phyloP scores from a whole-genome alignment of 2,329 filamentous ascomycete species.

The Ascochyta clinopodiicola region DNA sequence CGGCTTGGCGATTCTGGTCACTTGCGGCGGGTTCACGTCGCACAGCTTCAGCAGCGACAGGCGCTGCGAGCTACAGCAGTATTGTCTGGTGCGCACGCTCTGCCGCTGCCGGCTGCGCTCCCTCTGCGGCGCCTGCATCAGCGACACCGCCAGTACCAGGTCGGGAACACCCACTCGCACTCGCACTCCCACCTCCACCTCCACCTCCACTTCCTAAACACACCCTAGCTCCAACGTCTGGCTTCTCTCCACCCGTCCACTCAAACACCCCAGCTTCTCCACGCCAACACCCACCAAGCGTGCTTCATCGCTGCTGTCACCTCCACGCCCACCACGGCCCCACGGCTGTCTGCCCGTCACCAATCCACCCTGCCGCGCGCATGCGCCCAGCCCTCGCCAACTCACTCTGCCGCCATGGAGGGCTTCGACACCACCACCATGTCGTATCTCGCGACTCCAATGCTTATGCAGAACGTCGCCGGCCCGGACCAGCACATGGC shows the following conservation, averaged over 20 bases:
- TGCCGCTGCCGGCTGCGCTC: constrained; percentile 16
- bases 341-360: constrained; percentile 12
- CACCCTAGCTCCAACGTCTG: constrained; percentile 11
- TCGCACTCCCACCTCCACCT: too few species aligned
- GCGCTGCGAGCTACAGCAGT: constrained; percentile 22
- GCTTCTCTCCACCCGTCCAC: constrained; percentile 7
- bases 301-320: constrained; percentile 10
- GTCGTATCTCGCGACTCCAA: constrained; percentile 65
- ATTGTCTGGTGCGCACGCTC: constrained; percentile 32
- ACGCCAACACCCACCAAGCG: constrained; percentile 18
- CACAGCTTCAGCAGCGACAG: constrained; percentile 39
- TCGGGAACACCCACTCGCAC: neutral
- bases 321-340: constrained; percentile 19
- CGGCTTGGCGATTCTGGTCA: constrained; percentile 39
- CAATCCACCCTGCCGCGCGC: constrained; percentile 29
- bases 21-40: constrained; percentile 32
- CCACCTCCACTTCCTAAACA: neutral
- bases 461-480: constrained; percentile 62
- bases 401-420: constrained; percentile 51
- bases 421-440: constrained; percentile 67
- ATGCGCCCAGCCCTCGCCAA: constrained; percentile 34
- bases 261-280: neutral
- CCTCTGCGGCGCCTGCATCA: constrained; percentile 19
- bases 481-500: constrained; percentile 48
- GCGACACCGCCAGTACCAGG: constrained; percentile 20